These are phyloP conservation scores for Chlorophyllum brunneum DNA, from an alignment of 768 basidiomycete genomes.

Conservation along the genomic window DNA sequence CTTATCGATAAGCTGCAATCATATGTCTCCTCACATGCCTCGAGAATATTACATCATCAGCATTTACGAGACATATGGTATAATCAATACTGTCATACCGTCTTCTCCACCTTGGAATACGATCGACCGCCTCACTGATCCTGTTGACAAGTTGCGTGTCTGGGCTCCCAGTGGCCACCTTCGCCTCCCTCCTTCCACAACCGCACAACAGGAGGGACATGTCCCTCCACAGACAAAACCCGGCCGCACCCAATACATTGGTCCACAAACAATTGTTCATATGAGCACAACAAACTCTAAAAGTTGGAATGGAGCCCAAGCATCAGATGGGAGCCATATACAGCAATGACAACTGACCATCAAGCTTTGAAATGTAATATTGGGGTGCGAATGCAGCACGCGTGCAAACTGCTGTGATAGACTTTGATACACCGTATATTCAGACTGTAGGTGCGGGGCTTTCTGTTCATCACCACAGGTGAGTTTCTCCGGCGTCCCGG, in stretches of 20 bases:
- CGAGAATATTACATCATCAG: not conserved
- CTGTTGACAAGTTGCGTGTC: conserved; percentile 40
- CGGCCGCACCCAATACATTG: conserved; percentile 59
- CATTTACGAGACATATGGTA: conserved; percentile 10
- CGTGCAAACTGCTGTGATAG: conserved; percentile 64
- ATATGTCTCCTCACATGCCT: not conserved
- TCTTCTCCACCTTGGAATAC: conserved; percentile 11
- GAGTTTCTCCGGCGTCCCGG: conserved; percentile 2
- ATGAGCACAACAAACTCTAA: conserved; percentile 51
- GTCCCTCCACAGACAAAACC: conserved; percentile 65
- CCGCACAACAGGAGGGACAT: conserved; percentile 69
- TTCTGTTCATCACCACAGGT: conserved; percentile 48
- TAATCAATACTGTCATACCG: conserved; percentile 12
- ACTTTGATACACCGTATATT: conserved; percentile 58
- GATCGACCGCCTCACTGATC: conserved; percentile 8
- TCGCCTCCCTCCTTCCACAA: conserved; percentile 43
- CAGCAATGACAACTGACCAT: conserved; percentile 7
- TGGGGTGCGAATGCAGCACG: conserved; percentile 42
- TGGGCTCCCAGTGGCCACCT: conserved; percentile 43
- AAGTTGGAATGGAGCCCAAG: not conserved
- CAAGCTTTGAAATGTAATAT: conserved; percentile 8
- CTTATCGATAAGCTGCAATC: too few species aligned
- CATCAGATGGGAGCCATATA: not conserved
- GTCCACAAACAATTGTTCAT: conserved; percentile 58
- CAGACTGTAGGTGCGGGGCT: conserved; percentile 65